Base-by-base conservation (phyloP, 345 rosid species). In the Bruguiera parviflora region DNA sequence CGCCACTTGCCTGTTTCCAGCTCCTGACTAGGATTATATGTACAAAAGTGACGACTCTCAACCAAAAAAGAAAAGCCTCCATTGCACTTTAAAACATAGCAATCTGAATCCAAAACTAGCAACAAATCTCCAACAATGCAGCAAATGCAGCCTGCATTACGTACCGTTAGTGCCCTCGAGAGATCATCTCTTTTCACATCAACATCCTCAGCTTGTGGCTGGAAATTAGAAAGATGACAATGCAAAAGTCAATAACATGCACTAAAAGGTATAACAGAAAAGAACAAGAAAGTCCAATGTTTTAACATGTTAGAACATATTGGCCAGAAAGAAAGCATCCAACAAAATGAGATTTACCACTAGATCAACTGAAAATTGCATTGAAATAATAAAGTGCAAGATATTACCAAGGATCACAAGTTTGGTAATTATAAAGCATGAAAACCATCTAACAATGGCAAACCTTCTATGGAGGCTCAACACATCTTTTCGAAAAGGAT, bases 151-250 rank as follows among this genome's bases (percentile, higher is more conserved):
- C 61, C 57, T 43, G 56, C 37, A 63, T 33, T 65, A 71, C 88
- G 53, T 84, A 93, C 98, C 92, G 85, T 78, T 66, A 94, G 76
- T 62, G 87, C 95, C 75, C 72, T 79, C 64, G 97, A 86, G 31
- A 94, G 92, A 72, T 88, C 88, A 73, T 89, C 96, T 86, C 89
- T 88, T 78, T 66, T 76, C 72, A 84, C 72, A 72, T 70, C 81
- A 61, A 75, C 68, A 65, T 84, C 92, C 69, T 84, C 88, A 68
- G 66, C 82, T 76, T 74, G 87, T 61, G 86, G 78, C 98, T 91
- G 83, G 7, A 73, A 64, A 18, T 49, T n/a, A 75, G 65, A 52
- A 58, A 28, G 4, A 61, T 72, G 67, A 68, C 47, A 37, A 67
- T 21, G 25, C 43, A 70, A 27, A 60, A 33, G 61, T 64, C 62